phyloP scores from a whole-genome alignment of 805 yeast genomes.

The Lachancea kluyveri region DNA sequence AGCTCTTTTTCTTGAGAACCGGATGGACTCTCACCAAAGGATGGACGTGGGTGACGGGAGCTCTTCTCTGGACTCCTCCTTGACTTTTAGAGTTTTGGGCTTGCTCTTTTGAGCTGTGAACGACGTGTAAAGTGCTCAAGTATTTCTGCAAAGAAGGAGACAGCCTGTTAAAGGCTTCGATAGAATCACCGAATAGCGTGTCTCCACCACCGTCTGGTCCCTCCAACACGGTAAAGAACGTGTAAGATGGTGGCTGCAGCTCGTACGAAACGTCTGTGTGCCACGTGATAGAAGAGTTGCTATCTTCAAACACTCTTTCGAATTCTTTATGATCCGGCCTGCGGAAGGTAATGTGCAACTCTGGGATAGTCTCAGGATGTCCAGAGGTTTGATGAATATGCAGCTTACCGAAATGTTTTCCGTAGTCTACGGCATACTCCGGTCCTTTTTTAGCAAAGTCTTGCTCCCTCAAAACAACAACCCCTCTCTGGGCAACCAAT shows the following conservation, averaged over 20 bases:
- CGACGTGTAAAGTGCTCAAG: conserved; percentile 54
- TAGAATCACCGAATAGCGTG: conserved; percentile 67
- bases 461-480: conserved; percentile 59
- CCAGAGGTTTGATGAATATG: conserved; percentile 75
- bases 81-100: conserved; percentile 46
- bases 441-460: conserved; percentile 55
- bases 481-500: conserved; percentile 63
- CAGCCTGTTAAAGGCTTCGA: conserved; percentile 64
- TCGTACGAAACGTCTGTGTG: conserved; percentile 75
- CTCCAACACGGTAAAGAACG: conserved; percentile 60
- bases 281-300: conserved; percentile 36
- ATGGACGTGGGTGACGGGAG: conserved; percentile 51
- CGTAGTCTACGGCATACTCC: conserved; percentile 43
- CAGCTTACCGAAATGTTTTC: conserved; percentile 59
- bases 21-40: conserved; percentile 73
- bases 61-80: conserved; percentile 64
- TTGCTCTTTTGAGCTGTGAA: conserved; percentile 68
- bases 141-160: conserved; percentile 59
- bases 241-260: conserved; percentile 64
- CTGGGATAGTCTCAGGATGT: conserved; percentile 52
- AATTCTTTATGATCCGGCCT: conserved; percentile 34
- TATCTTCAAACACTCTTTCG: conserved; percentile 23
- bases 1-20: conserved; percentile 55
- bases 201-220: conserved; percentile 67
- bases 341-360: conserved; percentile 57